Percentiles rank a stretch among this genome's conserved stretches.
Evolutionary conservation across 257 asterid species (phyloP).

Genomic region (Nicotiana attenuata): DNA sequence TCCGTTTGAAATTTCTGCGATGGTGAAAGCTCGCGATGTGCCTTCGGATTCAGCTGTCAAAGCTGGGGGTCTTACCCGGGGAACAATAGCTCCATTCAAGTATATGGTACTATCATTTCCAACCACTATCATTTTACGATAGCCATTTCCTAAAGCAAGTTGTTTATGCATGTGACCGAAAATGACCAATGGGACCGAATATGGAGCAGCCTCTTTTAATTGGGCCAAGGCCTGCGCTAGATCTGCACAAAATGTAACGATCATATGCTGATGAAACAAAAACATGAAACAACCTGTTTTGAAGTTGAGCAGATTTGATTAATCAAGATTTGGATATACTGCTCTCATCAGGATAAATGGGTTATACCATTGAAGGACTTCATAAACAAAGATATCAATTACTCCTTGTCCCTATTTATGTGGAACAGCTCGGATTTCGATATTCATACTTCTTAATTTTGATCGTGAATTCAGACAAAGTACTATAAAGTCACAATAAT

Average conservation of each 20-base stretch:
- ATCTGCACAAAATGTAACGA: conserved; percentile 49
- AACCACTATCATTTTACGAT: conserved; percentile 73
- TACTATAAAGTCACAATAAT: too few species aligned
- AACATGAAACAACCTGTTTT: not conserved
- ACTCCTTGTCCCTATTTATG: too few species aligned
- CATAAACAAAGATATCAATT: not conserved
- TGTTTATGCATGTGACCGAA: conserved; percentile 95
- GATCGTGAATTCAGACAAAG: too few species aligned
- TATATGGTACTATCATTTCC: conserved; percentile 57
- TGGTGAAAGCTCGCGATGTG: conserved; percentile 67
- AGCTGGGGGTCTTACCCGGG: conserved; percentile 47
- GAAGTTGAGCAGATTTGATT: not conserved
- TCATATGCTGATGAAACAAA: not conserved
- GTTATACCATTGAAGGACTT: not conserved
- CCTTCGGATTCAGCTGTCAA: conserved; percentile 29
- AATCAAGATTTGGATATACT: not conserved
- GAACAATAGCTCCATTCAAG: conserved; percentile 86
- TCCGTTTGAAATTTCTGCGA: conserved; percentile 56
- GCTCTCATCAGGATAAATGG: not conserved
- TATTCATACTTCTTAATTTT: too few species aligned
- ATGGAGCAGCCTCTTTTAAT: conserved; percentile 44
- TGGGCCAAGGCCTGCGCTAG: conserved; percentile 62
- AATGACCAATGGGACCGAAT: conserved; percentile 66
- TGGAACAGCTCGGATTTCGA: too few species aligned
- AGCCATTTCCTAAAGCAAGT: conserved; percentile 60